Percentiles rank a stretch among this genome's conserved stretches.
Evolutionary conservation across 2,329 filamentous ascomycete species (phyloP).

Genomic region (Sporothrix dimorphospora): DNA sequence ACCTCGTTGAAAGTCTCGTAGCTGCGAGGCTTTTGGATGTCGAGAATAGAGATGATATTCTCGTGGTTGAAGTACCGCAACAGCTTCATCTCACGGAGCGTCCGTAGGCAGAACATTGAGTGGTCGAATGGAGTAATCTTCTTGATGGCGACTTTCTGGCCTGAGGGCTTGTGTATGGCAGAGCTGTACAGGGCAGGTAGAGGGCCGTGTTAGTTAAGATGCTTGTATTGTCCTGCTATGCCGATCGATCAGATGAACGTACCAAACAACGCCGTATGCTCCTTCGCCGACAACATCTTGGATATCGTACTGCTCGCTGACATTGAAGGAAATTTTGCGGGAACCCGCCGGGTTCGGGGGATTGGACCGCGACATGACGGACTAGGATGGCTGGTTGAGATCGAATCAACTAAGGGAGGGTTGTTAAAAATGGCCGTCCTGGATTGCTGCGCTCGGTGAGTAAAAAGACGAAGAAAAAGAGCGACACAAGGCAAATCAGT

Average conservation of each 20-base stretch:
- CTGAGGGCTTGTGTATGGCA: conserved; percentile 94
- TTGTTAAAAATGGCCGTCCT: neutral
- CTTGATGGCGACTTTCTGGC: conserved; percentile 99
- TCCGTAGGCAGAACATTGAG: conserved; percentile 97
- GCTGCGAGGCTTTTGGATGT: conserved; percentile 96
- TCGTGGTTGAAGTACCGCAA: conserved; percentile 99
- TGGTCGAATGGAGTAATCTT: conserved; percentile 99
- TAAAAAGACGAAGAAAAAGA: neutral
- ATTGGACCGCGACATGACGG: conserved; percentile 59
- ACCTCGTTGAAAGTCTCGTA: conserved; percentile 97
- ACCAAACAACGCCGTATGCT: conserved; percentile 98
- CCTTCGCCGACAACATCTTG: conserved; percentile 99
- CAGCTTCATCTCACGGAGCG: conserved; percentile 98
- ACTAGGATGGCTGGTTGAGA: neutral
- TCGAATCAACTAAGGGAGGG: neutral
- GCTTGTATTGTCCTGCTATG: neutral
- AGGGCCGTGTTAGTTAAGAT: neutral
- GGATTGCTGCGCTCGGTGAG: neutral
- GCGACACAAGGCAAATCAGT: neutral
- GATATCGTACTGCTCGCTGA: conserved; percentile 99
- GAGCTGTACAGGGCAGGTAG: conserved; percentile 64
- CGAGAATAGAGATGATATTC: conserved; percentile 99
- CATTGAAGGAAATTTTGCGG: conserved; percentile 99
- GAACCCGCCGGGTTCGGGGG: conserved; percentile 63
- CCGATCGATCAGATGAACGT: conserved; percentile 45